Base-by-base conservation (phyloP, 2,329 filamentous ascomycete species). In the Sporothrix pallida region DNA sequence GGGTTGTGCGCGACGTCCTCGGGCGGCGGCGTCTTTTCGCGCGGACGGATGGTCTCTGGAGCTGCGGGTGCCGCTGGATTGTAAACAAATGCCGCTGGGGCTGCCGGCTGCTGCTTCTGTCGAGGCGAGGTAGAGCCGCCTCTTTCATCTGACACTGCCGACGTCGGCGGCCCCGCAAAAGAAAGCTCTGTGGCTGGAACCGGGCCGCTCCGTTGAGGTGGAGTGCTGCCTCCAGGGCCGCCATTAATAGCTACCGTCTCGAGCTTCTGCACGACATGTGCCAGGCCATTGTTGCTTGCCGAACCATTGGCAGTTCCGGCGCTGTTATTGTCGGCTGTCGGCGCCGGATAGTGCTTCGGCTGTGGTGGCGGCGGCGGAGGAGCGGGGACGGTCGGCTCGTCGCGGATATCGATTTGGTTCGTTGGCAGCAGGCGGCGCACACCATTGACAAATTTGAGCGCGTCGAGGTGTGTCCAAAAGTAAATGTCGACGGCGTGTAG, bases 1-100 rank as follows among this genome's bases (percentile, higher is more conserved):
- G 89, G 89, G 65, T 77, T 20, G 77, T 90, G 87, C 2, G 85
- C 83, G 13, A 85, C 89, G 77, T 94, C 92, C 48, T 90, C 88
- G 3, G 91, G 91, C 3, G 93, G 92, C 1, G 92, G 93, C 0
- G 93, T 95, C 86, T 94, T 94, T 81, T 95, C 93, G 67, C 93
- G 87, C 80, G 93, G 89, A 23, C 87, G 85, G 70, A 94, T 89
- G 26, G 88, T 85, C 80, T 95, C 92, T 0, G 92, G 92, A 0
- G 92, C 91, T 0, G 92, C 87, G 4, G 93, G 93, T 1, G 92
- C 92, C 0, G 93, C 92, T 2, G 93, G 93, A 79, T 95, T 95
- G 79, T 95, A 95, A 2, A 91, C 88, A 83, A 93, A 89, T 0
- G 91, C 91, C 8, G 82, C 85, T 13, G 84, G 84, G 1, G 83